A percentile compares a stretch with the other conserved stretches of the same genome.
These are phyloP conservation scores for Penicillium ochrochloron DNA, from an alignment of 495 filamentous ascomycete genomes.

Conservation along the genomic window DNA sequence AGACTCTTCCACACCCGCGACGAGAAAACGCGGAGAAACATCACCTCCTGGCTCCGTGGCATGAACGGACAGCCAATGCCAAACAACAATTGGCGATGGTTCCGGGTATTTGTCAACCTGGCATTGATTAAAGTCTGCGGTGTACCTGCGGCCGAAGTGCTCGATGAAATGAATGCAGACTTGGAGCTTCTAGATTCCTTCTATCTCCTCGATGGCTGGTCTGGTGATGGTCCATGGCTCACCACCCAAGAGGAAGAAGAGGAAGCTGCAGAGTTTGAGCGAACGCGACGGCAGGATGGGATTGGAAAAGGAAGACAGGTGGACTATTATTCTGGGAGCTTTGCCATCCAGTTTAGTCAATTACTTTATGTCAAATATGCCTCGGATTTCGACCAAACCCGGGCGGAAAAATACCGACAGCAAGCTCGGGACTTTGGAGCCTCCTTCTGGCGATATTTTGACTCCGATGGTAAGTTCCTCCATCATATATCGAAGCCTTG, in stretches of 20 bases:
- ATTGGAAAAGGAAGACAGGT: slow-evolving; percentile 26
- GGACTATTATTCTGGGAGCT: slow-evolving; percentile 34
- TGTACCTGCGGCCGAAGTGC: slow-evolving; percentile 15
- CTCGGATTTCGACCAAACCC: slow-evolving; percentile 17
- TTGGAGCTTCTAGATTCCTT: slow-evolving; percentile 27
- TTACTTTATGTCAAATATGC: slow-evolving; percentile 25
- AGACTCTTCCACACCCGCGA: slow-evolving; percentile 13
- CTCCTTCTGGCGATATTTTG: slow-evolving; percentile 70
- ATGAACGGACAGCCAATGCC: slow-evolving; percentile 29
- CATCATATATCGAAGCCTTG: no score
- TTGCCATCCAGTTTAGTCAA: slow-evolving; percentile 34
- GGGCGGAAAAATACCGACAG: slow-evolving; percentile 63
- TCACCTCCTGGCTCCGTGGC: slow-evolving; percentile 28
- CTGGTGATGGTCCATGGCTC: slow-evolving; percentile 71
- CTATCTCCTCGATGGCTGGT: slow-evolving; percentile 69
- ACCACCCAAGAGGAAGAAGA: slow-evolving; percentile 17
- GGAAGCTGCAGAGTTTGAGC: slow-evolving; percentile 23
- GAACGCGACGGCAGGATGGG: slow-evolving; percentile 9
- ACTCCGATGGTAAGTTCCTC: slow-evolving; percentile 15
- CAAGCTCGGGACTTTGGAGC: slow-evolving; percentile 63
- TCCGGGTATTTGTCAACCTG: slow-evolving; percentile 31
- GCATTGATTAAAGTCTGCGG: slow-evolving; percentile 23
- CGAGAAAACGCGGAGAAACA: slow-evolving; percentile 16
- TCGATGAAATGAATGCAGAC: slow-evolving; percentile 20
- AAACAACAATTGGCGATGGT: slow-evolving; percentile 34